Base-by-base conservation (phyloP, 192 early-diverging fungal species). In the Coemansia aciculifera region DNA sequence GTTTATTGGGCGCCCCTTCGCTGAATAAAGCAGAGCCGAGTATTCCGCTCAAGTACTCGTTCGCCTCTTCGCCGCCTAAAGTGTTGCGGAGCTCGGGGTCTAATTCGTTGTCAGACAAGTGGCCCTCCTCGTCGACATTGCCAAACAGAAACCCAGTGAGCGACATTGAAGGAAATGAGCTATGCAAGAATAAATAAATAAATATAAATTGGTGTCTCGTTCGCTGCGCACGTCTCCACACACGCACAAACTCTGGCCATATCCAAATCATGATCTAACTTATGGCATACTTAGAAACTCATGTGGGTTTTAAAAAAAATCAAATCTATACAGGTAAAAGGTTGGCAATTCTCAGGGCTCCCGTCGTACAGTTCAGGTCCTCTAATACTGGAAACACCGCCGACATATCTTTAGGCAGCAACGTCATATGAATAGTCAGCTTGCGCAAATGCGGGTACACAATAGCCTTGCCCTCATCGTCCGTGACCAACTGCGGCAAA, bases 81-180 rank as follows among this genome's bases (percentile, higher is more conserved):
- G 83, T 81, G 46, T 75, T 67, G 57, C 71, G 67, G 8, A 85
- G 72, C 67, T 85, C 87, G 73, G 84, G 66, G 52, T 83, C 84
- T 5, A 90, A 79, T 63, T 83, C 85, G 34, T 52, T 76, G 63
- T 89, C 85, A 12, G 94, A 92, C 9, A 95, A 78, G 43, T 87
- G 85, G 48, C 94, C 94, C 43, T 89, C 85, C 63, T 93, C 90
- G 82, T 95, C 94, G 15, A 96, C 90, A 79, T 96, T 96, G 40
- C 94, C 94, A 78, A 94, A 96, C 54, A 96, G 78, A 74, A 90
- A 92, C 37, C 87, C 84, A 38, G 90, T 86, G 31, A 88, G 84
- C 34, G 89, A 90, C 90, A 91, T 91, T 44, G n/a, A 27, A 17
- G 19, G 27, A 13, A 59, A 34, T 34, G 67, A 56, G 12, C 52